Conservation (phyloP, 768 basidiomycete genomes). For the Russula lepida region DNA sequence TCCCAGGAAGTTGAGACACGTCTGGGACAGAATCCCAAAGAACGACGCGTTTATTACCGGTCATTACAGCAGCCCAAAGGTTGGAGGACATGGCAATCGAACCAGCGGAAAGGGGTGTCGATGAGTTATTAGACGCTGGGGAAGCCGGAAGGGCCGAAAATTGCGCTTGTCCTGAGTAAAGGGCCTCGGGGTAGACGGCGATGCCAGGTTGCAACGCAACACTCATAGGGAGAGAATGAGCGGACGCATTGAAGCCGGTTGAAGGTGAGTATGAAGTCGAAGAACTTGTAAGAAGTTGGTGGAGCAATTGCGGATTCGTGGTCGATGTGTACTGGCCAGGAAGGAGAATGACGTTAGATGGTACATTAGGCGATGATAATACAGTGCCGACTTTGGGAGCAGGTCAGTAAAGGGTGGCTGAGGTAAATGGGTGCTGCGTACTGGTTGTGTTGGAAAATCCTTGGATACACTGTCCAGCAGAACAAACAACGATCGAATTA, state of each 20-base stretch:
- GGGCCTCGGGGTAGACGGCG: slow-evolving; percentile 49
- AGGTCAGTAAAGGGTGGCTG: neutral
- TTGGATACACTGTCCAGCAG: slow-evolving; percentile 85
- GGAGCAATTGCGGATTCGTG: slow-evolving; percentile 65
- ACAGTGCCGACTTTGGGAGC: slow-evolving; percentile 55
- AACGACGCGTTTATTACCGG: slow-evolving; percentile 55
- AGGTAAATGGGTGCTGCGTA: slow-evolving; percentile 32
- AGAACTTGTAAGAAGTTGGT: slow-evolving; percentile 55
- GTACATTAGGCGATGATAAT: slow-evolving; percentile 45
- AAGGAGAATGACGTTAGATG: slow-evolving; percentile 52
- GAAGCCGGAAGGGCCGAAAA: slow-evolving; percentile 50
- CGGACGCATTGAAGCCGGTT: slow-evolving; percentile 54
- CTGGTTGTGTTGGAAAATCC: slow-evolving; percentile 65
- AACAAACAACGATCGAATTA: slow-evolving; percentile 57
- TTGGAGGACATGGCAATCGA: slow-evolving; percentile 65
- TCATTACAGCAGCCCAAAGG: slow-evolving; percentile 57
- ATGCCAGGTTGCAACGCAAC: slow-evolving; percentile 61
- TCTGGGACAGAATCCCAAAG: slow-evolving; percentile 79
- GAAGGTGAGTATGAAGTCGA: slow-evolving; percentile 51
- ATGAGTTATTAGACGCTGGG: slow-evolving; percentile 36
- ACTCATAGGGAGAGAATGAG: slow-evolving; percentile 55
- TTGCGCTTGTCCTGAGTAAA: slow-evolving; percentile 57
- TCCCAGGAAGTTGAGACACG: slow-evolving; percentile 54
- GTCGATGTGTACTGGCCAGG: slow-evolving; percentile 70
- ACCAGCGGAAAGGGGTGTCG: slow-evolving; percentile 36